Base-by-base conservation (phyloP, 495 filamentous ascomycete species). In the Aspergillus homomorphus region DNA sequence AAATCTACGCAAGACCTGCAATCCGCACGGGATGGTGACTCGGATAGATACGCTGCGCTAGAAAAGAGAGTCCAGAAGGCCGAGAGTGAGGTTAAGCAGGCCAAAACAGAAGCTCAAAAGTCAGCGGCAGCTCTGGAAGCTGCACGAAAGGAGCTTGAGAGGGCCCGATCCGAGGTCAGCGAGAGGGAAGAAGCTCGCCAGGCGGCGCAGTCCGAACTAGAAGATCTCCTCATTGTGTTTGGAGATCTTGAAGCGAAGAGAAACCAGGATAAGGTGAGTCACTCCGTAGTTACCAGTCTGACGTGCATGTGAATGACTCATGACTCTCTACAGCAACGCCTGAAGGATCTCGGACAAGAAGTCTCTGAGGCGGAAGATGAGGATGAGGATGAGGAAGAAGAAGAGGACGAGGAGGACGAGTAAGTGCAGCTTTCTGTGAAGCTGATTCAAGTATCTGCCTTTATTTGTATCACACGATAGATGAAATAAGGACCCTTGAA, bases 171-270 rank as follows among this genome's bases (percentile, higher is more conserved):
- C 2, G 56, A 66, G 33, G 51, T 46, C 30, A 58, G 57, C 54
- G 71, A 81, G 57, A 88, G 84, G 64, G 88, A 90, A 65, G 82
- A 85, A 62, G 83, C 87, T 60, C 82, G 82, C 48, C 76, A 82
- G 54, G 73, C 83, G 20, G 80, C 80, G 21, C 89, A 93, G 65
- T 73, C 77, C 16, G 90, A 94, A 67, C 73, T 92, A 28, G 91
- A 96, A 62, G 91, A 96, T 71, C 76, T 96, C 63, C 73, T 96
- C 41, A 89, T 94, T 77, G 86, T 96, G 30, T 88, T 96, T 69
- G 88, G 83, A n/a, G 91, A 96, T 65, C 63, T 94, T n/a, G 91
- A 96, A 70, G 88, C 92, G 51, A 95, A 93, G 78, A 78, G 87
- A 58, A 77, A 80, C 10, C 84, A 84, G 57, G 91, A 94, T 65